Conservation (phyloP, 805 yeast genomes). For the Yueomyces sp. region DNA sequence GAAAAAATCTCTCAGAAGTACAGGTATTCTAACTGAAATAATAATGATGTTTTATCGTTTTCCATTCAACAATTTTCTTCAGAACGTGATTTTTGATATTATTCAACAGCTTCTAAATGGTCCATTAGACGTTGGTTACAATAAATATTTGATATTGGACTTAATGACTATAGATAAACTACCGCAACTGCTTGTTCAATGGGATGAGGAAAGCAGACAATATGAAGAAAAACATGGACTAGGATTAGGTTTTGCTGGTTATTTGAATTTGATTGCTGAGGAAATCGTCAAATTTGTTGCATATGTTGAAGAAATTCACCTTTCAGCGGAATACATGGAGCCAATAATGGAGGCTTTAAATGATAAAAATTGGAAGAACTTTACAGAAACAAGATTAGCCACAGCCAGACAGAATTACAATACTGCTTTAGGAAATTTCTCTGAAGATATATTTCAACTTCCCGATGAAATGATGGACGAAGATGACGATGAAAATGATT, state of each 20-base stretch:
- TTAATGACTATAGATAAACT: slow-evolving; percentile 45
- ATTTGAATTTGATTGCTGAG: slow-evolving; percentile 80
- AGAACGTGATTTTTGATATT: slow-evolving; percentile 72
- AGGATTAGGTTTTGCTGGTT: slow-evolving; percentile 93
- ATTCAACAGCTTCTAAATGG: slow-evolving; percentile 75
- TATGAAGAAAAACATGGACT: slow-evolving; percentile 49
- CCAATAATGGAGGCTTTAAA: slow-evolving; percentile 14
- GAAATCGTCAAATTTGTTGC: slow-evolving; percentile 80
- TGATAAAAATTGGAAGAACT: slow-evolving; percentile 50
- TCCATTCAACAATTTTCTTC: slow-evolving; percentile 77
- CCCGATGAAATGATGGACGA: slow-evolving; percentile 18
- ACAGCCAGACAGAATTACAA: slow-evolving; percentile 91
- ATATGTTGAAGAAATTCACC: slow-evolving; percentile 28
- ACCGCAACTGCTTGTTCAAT: slow-evolving; percentile 48
- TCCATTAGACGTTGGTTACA: slow-evolving; percentile 52
- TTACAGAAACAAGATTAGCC: slow-evolving; percentile 68
- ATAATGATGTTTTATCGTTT: slow-evolving; percentile 52
- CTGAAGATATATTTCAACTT: slow-evolving; percentile 24
- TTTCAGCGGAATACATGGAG: slow-evolving; percentile 12
- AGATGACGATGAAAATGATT: slow-evolving; percentile 17
- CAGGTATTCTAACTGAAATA: slow-evolving; percentile 43
- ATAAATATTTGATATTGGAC: slow-evolving; percentile 47
- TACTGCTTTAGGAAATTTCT: slow-evolving; percentile 71
- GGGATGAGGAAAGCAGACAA: slow-evolving; percentile 44
- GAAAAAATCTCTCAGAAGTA: slow-evolving; percentile 54